Base-by-base conservation (phyloP, 2,329 filamentous ascomycete species). In the Colletotrichum australisinense region DNA sequence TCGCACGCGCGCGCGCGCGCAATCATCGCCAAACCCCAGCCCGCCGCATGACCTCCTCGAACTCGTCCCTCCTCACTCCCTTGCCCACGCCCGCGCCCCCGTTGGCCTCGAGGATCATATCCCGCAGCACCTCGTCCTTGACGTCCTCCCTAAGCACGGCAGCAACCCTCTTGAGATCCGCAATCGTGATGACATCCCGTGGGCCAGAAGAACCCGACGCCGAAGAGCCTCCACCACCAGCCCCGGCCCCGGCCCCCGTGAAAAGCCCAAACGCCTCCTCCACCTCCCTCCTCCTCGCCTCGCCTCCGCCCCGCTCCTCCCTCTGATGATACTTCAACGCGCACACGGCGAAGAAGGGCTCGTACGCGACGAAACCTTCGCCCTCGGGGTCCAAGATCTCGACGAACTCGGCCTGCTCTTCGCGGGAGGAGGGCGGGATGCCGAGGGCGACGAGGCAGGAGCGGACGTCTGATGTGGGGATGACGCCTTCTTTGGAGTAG, bases 71-170 rank as follows among this genome's bases (percentile, higher is more conserved):
- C 53, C 87, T 90, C 11, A 97, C 96, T 8, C 93, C 94, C 69
- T 86, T 89, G 49, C 87, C 90, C 12, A 93, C 89, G 19, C 93
- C 92, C 4, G 88, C 91, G 1, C 94, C 95, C 3, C 94, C 94
- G 82, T 97, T 98, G 62, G 96, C 97, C 86, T 98, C 96, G 62
- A 95, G 86, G 71, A 99, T 93, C 97, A 99, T 99, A 85, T 98
- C 95, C 84, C 90, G 91, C 79, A 99, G 85, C 79, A 97, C 84
- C 62, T 94, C 92, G 78, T 98, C 97, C 72, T 91, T 90, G 28
- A 97, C 92, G 74, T 92, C 94, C 83, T 98, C 95, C 83, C 95
- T 94, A 78, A 99, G 84, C 78, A 94, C 90, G 77, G 90, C 91
- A 55, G 95, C 95, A 67, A 98, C 92, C 78, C 93, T 88, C 79